Evolutionary conservation across 192 early-diverging fungal species (phyloP), one percentile per base, ranked within the genome.

Genomic region (Coemansia asiatica): DNA sequence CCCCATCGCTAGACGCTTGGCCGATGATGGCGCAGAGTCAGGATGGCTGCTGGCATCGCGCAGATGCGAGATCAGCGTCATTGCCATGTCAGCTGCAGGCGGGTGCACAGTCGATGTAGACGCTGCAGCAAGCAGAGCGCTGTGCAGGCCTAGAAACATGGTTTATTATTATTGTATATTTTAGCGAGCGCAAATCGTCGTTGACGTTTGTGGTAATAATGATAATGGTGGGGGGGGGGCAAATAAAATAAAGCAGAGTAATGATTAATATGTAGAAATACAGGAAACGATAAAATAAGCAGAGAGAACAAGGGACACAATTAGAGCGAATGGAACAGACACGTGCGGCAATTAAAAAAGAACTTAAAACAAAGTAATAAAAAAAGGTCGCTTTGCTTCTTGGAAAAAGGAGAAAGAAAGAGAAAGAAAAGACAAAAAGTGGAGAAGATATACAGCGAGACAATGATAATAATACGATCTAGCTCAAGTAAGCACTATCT

Each of bases 131-230:
- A 81, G 62, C 29, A 81, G 56, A 18, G 78, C 69, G 66, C 78
- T 67, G 60, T 80, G 78, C 51, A 81, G 60, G 44, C 74, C 73
- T 75, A 81, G 78, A 66, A 69, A 75, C 78, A 75, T 75, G 50
- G 49, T 50, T 22, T 50, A 22, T 50, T n/a, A 49, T 16, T 49
- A 12, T 44, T 3, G 3, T 0, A 44, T 44, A 44, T 44, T 49
- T 49, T 49, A 49, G 2, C 15, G 4, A 49, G 15, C 47, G 15
- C 18, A 49, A 46, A 48, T n/a, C n/a, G n/a, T n/a, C n/a, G n/a
- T n/a, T n/a, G n/a, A n/a, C n/a, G n/a, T n/a, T n/a, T n/a, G n/a
- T n/a, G n/a, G n/a, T n/a, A n/a, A n/a, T n/a, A n/a, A n/a, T n/a
- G n/a, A n/a, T n/a, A n/a, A n/a, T n/a, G n/a, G n/a, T n/a, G n/a